Percentiles rank a stretch among this genome's conserved stretches.
Conservation (phyloP, 371 early-diverging fungal species). For the Batrachochytrium dendrobatidis region DNA sequence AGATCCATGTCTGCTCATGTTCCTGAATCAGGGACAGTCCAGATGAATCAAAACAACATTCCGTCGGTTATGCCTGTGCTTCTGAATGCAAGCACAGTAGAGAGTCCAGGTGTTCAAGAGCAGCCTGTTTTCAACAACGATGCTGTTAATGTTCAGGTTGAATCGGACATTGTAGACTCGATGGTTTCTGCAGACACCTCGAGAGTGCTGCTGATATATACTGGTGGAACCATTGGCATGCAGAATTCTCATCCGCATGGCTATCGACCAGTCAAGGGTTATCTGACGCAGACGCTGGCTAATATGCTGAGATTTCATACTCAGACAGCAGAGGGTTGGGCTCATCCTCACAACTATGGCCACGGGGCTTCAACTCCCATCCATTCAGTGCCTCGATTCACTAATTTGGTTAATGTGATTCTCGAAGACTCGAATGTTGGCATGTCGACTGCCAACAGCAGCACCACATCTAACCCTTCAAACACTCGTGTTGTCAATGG, state of each 20-base stretch:
- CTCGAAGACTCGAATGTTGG: too few species aligned
- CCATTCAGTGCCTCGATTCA: too few species aligned
- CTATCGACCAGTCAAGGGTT: slow-evolving; percentile 32
- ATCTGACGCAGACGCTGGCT: slow-evolving; percentile 65
- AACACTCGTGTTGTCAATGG: slow-evolving; percentile 30
- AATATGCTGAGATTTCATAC: slow-evolving; percentile 84
- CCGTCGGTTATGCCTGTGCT: too few species aligned
- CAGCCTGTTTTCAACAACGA: slow-evolving; percentile 14
- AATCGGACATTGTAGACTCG: slow-evolving; percentile 13
- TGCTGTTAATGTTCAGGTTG: slow-evolving; percentile 16
- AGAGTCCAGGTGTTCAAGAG: too few species aligned
- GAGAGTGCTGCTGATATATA: slow-evolving; percentile 81
- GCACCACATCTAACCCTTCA: background rate
- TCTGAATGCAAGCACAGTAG: too few species aligned
- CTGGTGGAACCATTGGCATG: slow-evolving; percentile 92
- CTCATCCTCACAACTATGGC: background rate
- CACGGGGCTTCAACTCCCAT: too few species aligned
- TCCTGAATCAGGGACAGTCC: too few species aligned
- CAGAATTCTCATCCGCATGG: slow-evolving; percentile 54
- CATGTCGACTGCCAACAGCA: background rate
- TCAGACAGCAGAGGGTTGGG: slow-evolving; percentile 29
- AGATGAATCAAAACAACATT: too few species aligned
- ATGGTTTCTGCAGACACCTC: slow-evolving; percentile 21
- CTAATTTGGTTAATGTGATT: too few species aligned
- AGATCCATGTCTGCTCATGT: too few species aligned